A percentile compares a stretch with the other conserved stretches of the same genome.
Conservation (phyloP, 2,329 filamentous ascomycete species). For the Monilinia polystroma region DNA sequence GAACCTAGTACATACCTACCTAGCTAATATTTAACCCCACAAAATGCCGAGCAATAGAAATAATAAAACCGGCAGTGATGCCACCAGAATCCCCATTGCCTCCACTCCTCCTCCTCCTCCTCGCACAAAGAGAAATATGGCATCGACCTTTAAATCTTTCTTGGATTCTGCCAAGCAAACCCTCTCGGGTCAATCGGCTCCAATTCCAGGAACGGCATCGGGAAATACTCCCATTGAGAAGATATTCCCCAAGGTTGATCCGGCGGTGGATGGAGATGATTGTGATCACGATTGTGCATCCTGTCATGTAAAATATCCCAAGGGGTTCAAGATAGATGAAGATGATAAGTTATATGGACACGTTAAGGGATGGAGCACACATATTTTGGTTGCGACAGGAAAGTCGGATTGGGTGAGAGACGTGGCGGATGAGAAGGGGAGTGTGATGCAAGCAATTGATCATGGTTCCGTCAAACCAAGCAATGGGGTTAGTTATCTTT, state of each 20-base stretch:
- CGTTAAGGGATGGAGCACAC: conserved; percentile 83
- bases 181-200: conserved; percentile 34
- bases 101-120: not conserved
- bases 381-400: conserved; percentile 89
- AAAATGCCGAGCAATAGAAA: conserved; percentile 14
- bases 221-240: conserved; percentile 30
- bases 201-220: conserved; percentile 31
- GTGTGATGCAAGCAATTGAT: conserved; percentile 74
- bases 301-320: conserved; percentile 77
- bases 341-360: conserved; percentile 79
- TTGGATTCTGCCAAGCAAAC: conserved; percentile 34
- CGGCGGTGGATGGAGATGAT: conserved; percentile 80
- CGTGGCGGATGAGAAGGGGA: conserved; percentile 83
- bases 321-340: conserved; percentile 69
- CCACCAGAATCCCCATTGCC: not conserved
- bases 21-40: not conserved
- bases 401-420: conserved; percentile 93
- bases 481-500: conserved; percentile 61
- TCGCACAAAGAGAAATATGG: conserved; percentile 30
- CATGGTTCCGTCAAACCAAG: conserved; percentile 55
- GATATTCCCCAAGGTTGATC: conserved; percentile 73
- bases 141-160: conserved; percentile 35
- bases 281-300: conserved; percentile 83
- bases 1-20: too few species aligned
- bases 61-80: conserved; percentile 15